A percentile compares a stretch with the other conserved stretches of the same genome.
Evolutionary conservation across 2,329 filamentous ascomycete species (phyloP).

Genomic region (Chalara sp.): DNA sequence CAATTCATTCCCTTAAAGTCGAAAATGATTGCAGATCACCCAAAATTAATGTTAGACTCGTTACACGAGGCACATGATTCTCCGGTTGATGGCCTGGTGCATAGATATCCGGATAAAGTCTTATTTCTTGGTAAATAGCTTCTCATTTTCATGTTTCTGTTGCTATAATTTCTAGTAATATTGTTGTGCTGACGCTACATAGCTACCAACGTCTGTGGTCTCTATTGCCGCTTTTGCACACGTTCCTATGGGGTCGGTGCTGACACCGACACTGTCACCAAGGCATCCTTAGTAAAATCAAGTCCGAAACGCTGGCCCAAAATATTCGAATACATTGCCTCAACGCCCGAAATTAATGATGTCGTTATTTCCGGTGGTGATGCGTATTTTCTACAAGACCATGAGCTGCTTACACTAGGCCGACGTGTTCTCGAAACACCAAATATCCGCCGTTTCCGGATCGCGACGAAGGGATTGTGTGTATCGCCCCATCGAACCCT

Average conservation of each 20-base stretch:
- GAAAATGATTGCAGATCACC: conserved; percentile 45
- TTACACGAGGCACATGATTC: conserved; percentile 50
- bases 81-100: conserved; percentile 50
- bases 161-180: background rate
- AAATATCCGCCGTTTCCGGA: conserved; percentile 52
- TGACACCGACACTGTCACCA: conserved; percentile 45
- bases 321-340: conserved; percentile 50
- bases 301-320: conserved; percentile 41
- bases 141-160: background rate
- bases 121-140: conserved; percentile 47
- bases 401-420: conserved; percentile 47
- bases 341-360: conserved; percentile 42
- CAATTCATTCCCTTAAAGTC: conserved; percentile 55
- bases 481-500: conserved; percentile 50
- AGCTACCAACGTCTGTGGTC: conserved; percentile 55
- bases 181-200: conserved; percentile 13
- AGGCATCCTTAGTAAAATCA: conserved; percentile 34
- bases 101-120: conserved; percentile 58
- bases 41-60: conserved; percentile 47
- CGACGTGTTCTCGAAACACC: conserved; percentile 47
- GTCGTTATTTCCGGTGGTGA: conserved; percentile 59
- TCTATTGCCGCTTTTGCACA: conserved; percentile 58
- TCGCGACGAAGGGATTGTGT: conserved; percentile 56
- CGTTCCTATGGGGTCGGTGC: conserved; percentile 52
- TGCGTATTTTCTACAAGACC: conserved; percentile 47